A percentile compares a stretch with the other conserved stretches of the same genome.
These are phyloP conservation scores for Suillus subluteus DNA, from an alignment of 768 basidiomycete species.

Conservation along the genomic window DNA sequence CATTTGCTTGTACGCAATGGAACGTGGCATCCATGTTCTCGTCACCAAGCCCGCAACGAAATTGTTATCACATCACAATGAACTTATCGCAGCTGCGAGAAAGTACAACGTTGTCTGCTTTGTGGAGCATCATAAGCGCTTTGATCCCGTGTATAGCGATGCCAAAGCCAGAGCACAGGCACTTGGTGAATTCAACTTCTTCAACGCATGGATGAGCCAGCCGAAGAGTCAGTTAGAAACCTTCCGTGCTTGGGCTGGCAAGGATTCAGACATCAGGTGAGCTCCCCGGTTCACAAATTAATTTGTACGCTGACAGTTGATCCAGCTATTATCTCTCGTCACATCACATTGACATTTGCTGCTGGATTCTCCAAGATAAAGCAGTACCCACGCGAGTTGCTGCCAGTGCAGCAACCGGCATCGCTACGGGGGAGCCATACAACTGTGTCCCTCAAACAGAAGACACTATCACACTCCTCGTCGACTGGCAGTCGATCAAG, in stretches of 20 bases:
- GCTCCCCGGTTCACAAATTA: not conserved
- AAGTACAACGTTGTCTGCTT: constrained; percentile 85
- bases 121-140: constrained; percentile 94
- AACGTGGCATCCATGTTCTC: constrained; percentile 84
- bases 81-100: constrained; percentile 74
- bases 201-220: constrained; percentile 97
- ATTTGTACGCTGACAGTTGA: not conserved
- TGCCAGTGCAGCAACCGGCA: constrained; percentile 88
- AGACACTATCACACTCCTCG: constrained; percentile 93
- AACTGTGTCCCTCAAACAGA: constrained; percentile 87
- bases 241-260: constrained; percentile 94
- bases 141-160: constrained; percentile 92
- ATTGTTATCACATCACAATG: constrained; percentile 79
- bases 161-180: constrained; percentile 75
- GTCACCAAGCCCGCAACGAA: constrained; percentile 94
- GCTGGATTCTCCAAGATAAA: constrained; percentile 80
- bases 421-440: constrained; percentile 87
- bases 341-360: constrained; percentile 90
- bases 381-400: constrained; percentile 84
- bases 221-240: constrained; percentile 95
- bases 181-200: constrained; percentile 93
- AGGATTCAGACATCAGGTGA: constrained; percentile 89
- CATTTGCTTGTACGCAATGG: constrained; percentile 86
- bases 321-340: constrained; percentile 92
- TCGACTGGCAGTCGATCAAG: constrained; percentile 87